These are phyloP conservation scores for Lachnellula suecica DNA, from an alignment of 2,329 filamentous ascomycete species.

Conservation along the genomic window DNA sequence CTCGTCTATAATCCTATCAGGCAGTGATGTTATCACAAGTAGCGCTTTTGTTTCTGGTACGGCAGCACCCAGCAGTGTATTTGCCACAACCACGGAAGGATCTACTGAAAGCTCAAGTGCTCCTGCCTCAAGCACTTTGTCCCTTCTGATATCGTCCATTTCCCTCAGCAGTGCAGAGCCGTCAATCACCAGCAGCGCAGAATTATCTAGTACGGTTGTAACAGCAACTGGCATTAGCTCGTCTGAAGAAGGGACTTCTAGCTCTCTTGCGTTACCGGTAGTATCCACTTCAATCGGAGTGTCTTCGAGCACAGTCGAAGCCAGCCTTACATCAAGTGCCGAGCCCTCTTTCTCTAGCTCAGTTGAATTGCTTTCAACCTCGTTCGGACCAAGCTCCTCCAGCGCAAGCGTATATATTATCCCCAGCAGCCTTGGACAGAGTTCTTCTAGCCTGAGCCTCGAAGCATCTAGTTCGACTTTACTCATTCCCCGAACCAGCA, in stretches of 20 bases:
- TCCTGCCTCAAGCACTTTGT: background rate
- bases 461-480: too few relatives aligned
- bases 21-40: background rate
- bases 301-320: background rate
- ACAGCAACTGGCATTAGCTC: background rate
- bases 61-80: background rate
- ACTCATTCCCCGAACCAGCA: too few relatives aligned
- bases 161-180: background rate
- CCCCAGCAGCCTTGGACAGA: too few relatives aligned
- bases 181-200: background rate
- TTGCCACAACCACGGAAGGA: background rate
- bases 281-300: background rate
- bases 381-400: too few relatives aligned
- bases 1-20: background rate
- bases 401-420: too few relatives aligned
- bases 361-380: too few relatives aligned
- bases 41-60: background rate
- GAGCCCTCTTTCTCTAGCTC: background rate
- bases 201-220: background rate
- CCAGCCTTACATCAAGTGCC: background rate
- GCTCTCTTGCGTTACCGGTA: background rate
- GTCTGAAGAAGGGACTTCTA: background rate
- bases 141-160: background rate
- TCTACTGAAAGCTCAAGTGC: background rate
- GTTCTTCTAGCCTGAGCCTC: too few relatives aligned